Evolutionary conservation across 2,329 filamentous ascomycete species (phyloP).

Genomic region (Fusarium oligoseptatum): DNA sequence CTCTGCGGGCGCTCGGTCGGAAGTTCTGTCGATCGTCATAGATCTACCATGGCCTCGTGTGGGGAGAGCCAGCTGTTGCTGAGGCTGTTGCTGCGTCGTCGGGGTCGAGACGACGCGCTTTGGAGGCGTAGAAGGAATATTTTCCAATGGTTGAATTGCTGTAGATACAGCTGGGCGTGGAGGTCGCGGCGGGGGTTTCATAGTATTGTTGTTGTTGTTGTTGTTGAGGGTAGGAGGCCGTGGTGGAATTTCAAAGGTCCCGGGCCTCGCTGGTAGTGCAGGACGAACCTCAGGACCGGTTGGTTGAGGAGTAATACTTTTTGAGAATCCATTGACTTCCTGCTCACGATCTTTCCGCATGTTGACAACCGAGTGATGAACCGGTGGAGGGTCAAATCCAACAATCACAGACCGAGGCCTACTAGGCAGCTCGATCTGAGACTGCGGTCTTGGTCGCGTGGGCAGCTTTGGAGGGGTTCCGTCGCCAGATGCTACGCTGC

Average conservation of each 20-base stretch:
- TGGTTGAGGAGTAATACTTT: conserved; percentile 55
- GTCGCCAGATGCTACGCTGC: conserved; percentile 72
- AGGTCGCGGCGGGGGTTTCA: conserved; percentile 58
- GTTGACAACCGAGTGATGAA: conserved; percentile 62
- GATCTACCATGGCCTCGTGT: conserved; percentile 49
- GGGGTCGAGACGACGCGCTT: conserved; percentile 51
- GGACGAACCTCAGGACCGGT: conserved; percentile 62
- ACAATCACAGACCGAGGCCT: conserved; percentile 40
- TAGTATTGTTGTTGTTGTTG: conserved; percentile 27
- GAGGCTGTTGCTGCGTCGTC: conserved; percentile 44
- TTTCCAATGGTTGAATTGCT: conserved; percentile 33
- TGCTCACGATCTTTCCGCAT: conserved; percentile 61
- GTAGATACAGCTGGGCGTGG: conserved; percentile 55
- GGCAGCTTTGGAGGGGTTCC: conserved; percentile 64
- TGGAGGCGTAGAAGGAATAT: conserved; percentile 40
- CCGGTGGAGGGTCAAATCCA: conserved; percentile 65
- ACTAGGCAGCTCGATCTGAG: conserved; percentile 37
- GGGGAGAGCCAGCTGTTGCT: conserved; percentile 50
- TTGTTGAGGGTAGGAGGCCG: conserved; percentile 28
- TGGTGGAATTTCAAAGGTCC: conserved; percentile 45
- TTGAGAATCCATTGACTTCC: conserved; percentile 57
- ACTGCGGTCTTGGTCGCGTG: conserved; percentile 62
- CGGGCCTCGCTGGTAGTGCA: conserved; percentile 64
- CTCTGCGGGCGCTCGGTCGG: conserved; percentile 43
- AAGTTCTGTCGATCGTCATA: conserved; percentile 53